Conservation (phyloP, 257 asterid species). For the Dorcoceras hygrometricum region DNA sequence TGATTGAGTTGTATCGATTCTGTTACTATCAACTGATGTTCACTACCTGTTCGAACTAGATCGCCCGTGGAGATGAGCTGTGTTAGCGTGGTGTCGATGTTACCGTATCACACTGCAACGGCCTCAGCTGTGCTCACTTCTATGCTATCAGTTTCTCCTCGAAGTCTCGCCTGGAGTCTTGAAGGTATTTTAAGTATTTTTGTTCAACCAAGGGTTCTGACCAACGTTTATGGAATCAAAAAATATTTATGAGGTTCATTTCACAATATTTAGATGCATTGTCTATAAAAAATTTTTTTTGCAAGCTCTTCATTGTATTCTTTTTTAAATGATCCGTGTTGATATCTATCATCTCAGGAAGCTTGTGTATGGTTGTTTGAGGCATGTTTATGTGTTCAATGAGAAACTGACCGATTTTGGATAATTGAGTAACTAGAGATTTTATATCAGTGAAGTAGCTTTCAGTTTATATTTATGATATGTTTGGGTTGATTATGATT, state of each 20-base stretch:
- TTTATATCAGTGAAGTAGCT: background rate
- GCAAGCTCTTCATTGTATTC: background rate
- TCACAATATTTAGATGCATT: background rate
- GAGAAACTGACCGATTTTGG: slow-evolving; percentile 1
- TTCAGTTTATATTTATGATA: background rate
- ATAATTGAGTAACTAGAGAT: background rate
- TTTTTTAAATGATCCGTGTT: background rate
- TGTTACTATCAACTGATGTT: slow-evolving; percentile 7
- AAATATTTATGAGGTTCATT: background rate
- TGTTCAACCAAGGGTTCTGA: slow-evolving; percentile 2
- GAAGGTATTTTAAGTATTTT: slow-evolving; percentile 50
- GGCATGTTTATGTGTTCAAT: slow-evolving; percentile 15
- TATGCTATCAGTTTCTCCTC: slow-evolving; percentile 78
- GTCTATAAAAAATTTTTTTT: background rate
- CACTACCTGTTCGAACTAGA: slow-evolving; percentile 30
- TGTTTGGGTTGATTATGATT: background rate
- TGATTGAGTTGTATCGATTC: slow-evolving; percentile 4
- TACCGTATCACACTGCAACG: slow-evolving; percentile 88
- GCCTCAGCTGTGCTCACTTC: slow-evolving; percentile 87
- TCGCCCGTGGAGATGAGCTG: slow-evolving; percentile 77
- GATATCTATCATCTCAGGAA: background rate
- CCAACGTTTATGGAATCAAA: background rate
- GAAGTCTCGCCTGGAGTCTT: slow-evolving; percentile 69
- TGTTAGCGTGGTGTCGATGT: slow-evolving; percentile 59
- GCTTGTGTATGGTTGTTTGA: background rate